These are phyloP conservation scores for Pichia kluyveri DNA, from an alignment of 805 yeast species.

Conservation along the genomic window DNA sequence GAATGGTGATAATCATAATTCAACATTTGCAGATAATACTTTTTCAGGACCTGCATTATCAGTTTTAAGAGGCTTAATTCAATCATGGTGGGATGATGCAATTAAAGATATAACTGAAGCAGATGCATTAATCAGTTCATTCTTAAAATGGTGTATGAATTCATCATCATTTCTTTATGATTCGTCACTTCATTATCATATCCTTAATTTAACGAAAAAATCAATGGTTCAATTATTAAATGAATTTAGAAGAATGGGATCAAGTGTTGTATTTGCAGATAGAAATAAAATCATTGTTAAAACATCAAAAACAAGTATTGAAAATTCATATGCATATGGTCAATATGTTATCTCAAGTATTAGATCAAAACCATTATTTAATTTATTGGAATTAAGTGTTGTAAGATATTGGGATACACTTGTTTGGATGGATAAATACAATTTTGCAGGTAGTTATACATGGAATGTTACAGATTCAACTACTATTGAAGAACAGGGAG, in stretches of 20 bases:
- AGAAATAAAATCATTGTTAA: conserved; percentile 63
- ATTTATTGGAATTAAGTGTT: conserved; percentile 67
- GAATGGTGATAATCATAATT: conserved; percentile 18
- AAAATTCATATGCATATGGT: conserved; percentile 84
- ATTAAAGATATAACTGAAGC: conserved; percentile 53
- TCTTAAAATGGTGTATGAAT: conserved; percentile 81
- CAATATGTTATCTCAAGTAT: conserved; percentile 73
- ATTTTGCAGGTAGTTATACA: conserved; percentile 69
- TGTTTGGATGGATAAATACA: conserved; percentile 90
- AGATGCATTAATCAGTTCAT: conserved; percentile 71
- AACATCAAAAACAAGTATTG: conserved; percentile 72
- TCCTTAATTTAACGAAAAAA: conserved; percentile 77
- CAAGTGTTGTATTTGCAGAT: conserved; percentile 70
- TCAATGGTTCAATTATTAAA: conserved; percentile 71
- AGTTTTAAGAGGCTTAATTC: conserved; percentile 65
- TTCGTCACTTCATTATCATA: conserved; percentile 72
- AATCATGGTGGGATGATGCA: conserved; percentile 93
- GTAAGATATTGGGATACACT: conserved; percentile 85
- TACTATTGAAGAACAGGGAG: neutral
- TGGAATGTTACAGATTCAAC: conserved; percentile 32
- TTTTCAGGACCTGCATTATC: conserved; percentile 68
- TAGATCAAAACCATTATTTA: conserved; percentile 72
- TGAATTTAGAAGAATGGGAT: conserved; percentile 74
- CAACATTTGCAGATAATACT: conserved; percentile 67
- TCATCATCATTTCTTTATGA: conserved; percentile 69